These are phyloP conservation scores for Metschnikowia picachoensis DNA, from an alignment of 805 yeast genomes.

Conservation along the genomic window DNA sequence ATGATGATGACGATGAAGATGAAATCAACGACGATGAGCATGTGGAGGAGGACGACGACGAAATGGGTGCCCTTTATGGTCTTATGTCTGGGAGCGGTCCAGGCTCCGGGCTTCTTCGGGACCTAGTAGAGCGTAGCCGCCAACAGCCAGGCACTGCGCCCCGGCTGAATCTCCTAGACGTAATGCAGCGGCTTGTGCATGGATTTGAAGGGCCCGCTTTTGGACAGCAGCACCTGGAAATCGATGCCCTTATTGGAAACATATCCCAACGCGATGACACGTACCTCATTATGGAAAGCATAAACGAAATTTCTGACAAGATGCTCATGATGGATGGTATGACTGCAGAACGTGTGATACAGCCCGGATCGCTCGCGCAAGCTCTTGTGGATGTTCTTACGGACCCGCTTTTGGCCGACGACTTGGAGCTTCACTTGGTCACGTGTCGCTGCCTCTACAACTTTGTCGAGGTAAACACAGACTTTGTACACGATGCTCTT, in stretches of 20 bases:
- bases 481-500: slow-evolving; percentile 59
- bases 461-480: slow-evolving; percentile 68
- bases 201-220: slow-evolving; percentile 22
- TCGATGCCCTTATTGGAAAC: slow-evolving; percentile 33
- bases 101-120: slow-evolving; percentile 10
- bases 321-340: slow-evolving; percentile 66
- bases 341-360: slow-evolving; percentile 59
- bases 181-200: slow-evolving; percentile 33
- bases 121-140: slow-evolving; percentile 8
- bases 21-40: slow-evolving; percentile 8
- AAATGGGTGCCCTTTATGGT: slow-evolving; percentile 15
- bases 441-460: slow-evolving; percentile 84
- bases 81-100: slow-evolving; percentile 5
- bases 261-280: slow-evolving; percentile 51
- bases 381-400: slow-evolving; percentile 55
- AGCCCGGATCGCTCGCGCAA: slow-evolving; percentile 52
- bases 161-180: slow-evolving; percentile 26
- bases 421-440: slow-evolving; percentile 75
- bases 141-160: neutral
- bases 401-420: slow-evolving; percentile 54
- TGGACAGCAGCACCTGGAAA: slow-evolving; percentile 21
- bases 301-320: slow-evolving; percentile 61
- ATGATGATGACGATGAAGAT: slow-evolving; percentile 6
- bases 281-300: slow-evolving; percentile 56
- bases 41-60: slow-evolving; percentile 12